Conservation (phyloP, 192 early-diverging fungal species). For the Coemansia asiatica region DNA sequence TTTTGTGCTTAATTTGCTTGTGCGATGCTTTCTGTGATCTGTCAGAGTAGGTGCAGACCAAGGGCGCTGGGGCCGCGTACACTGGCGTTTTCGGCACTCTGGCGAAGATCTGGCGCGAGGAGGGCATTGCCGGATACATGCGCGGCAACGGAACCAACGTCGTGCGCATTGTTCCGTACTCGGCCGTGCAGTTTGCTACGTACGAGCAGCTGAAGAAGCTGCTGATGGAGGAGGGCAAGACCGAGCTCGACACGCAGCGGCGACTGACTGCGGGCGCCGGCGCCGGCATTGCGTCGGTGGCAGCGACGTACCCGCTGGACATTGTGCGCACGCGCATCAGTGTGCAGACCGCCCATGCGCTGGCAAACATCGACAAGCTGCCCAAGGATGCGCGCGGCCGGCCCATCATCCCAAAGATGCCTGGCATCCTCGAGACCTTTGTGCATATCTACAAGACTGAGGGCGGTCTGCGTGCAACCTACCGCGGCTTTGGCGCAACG, state of each 20-base stretch:
- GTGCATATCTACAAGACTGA: constrained; percentile 65
- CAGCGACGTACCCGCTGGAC: constrained; percentile 77
- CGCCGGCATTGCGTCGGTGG: constrained; percentile 74
- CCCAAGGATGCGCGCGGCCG: constrained; percentile 51
- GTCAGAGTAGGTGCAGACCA: constrained; percentile 40
- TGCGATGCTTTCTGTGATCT: constrained; percentile 33
- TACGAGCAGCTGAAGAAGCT: constrained; percentile 77
- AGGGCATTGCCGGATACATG: constrained; percentile 72
- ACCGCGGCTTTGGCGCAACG: constrained; percentile 72
- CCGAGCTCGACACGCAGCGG: constrained; percentile 69
- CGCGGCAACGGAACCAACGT: constrained; percentile 84
- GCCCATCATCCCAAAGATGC: constrained; percentile 60
- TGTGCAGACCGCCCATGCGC: constrained; percentile 65
- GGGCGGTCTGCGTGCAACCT: constrained; percentile 72
- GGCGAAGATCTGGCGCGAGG: constrained; percentile 75
- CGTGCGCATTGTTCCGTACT: constrained; percentile 78
- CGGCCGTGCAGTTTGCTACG: constrained; percentile 78
- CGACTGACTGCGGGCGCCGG: constrained; percentile 72
- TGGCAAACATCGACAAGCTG: constrained; percentile 48
- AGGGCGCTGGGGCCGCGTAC: constrained; percentile 61
- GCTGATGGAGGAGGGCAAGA: constrained; percentile 67
- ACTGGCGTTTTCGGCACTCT: constrained; percentile 71
- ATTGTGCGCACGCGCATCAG: constrained; percentile 76
- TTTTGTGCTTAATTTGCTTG: not conserved
- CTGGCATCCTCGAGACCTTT: constrained; percentile 71